Evolutionary conservation across 1,139 yeast genomes (phyloP), one percentile per base, ranked within the genome.

Genomic region (Suhomyces taliae): DNA sequence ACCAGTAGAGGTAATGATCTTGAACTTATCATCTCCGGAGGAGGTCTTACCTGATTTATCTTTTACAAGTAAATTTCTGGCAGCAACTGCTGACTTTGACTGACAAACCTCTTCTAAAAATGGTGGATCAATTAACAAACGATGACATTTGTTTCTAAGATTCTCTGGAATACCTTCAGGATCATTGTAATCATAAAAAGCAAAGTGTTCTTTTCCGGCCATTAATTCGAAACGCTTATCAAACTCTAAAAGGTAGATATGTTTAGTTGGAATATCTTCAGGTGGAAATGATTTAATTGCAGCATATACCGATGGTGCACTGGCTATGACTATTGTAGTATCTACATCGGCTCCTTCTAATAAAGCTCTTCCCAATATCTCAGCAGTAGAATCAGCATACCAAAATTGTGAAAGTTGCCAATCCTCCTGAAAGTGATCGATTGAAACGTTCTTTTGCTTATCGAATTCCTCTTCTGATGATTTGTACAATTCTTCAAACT

Each of bases 351-450:
- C 95, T 7, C 90, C 95, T 38, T 83, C 87, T 19, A 89, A 65
- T 36, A 90, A 69, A 14, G 88, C 95, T 49, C 76, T 79, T 0
- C 88, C 95, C 26, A 89, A 66, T 0, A 67, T 62, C 40, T 74
- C 76, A 0, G 97, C 90, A 1, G 97, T 90, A 6, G 72, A 70
- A 51, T 89, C 91, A 43, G 76, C 66, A 60, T 87, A 87, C 96
- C 96, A 89, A 66, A 90, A 90, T 64, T 90, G 97, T 0, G 96
- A 88, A 37, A 90, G 73, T 58, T 88, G 95, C 97, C 97, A 90
- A 66, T 90, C 96, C 66, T 90, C 97, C 61, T 86, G 78, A 65
- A 90, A 90, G 34, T 79, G 71, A 41, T 81, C 84, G 65, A 87
- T 87, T 27, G 81, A 55, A 11, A 73, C 46, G 27, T 52, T 47